A percentile compares a stretch with the other conserved stretches of the same genome.
Conservation (phyloP, 2,329 filamentous ascomycete species). For the Fusarium sp. region DNA sequence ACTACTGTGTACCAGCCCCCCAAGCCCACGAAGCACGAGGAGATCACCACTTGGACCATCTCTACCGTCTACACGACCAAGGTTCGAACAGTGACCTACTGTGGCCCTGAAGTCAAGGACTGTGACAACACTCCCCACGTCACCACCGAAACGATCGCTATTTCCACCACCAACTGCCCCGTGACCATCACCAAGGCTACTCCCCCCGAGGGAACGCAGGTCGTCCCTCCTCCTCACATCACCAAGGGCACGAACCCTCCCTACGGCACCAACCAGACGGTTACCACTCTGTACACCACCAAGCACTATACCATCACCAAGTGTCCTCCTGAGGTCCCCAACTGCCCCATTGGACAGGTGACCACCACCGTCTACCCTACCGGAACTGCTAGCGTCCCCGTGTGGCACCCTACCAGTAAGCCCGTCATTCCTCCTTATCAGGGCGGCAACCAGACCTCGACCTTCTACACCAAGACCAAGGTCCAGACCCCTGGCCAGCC, state of each 20-base stretch:
- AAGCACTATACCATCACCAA: constrained; percentile 21
- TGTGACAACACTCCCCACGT: constrained; percentile 23
- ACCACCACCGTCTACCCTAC: constrained; percentile 14
- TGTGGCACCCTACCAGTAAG: constrained; percentile 8
- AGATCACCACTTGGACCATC: constrained; percentile 44
- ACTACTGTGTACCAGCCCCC: constrained; percentile 22
- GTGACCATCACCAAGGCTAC: constrained; percentile 30
- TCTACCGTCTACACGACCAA: constrained; percentile 34
- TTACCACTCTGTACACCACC: constrained; percentile 23
- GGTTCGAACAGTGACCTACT: constrained; percentile 32
- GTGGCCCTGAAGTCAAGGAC: constrained; percentile 23
- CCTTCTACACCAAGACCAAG: constrained; percentile 22
- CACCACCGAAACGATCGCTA: constrained; percentile 35
- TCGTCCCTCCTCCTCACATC: constrained; percentile 5
- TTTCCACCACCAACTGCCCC: constrained; percentile 33
- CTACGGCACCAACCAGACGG: constrained; percentile 8
- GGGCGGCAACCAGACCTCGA: constrained; percentile 33
- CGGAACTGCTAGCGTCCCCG: constrained; percentile 4
- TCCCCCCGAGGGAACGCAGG: constrained; percentile 2
- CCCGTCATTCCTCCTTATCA: constrained; percentile 8
- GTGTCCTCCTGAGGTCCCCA: constrained; percentile 7
- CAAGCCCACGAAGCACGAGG: constrained; percentile 3
- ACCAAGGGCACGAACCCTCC: not conserved
- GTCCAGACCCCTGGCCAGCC: constrained; percentile 4
- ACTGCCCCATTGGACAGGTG: constrained; percentile 9